phyloP scores from a whole-genome alignment of 2,329 filamentous ascomycete species.

The Pyrenochaeta sp. region DNA sequence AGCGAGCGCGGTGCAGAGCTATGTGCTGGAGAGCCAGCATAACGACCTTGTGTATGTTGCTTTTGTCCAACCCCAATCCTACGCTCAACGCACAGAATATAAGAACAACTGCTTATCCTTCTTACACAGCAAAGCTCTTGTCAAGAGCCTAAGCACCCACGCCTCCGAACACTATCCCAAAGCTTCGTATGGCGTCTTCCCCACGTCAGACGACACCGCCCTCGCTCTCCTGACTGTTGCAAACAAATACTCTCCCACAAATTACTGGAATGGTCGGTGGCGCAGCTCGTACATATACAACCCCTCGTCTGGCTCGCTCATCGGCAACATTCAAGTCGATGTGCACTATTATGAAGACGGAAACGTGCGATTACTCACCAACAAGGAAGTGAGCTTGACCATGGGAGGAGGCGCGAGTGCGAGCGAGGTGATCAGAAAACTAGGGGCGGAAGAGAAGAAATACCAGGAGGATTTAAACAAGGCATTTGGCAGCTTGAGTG shows the following conservation, averaged over 20 bases:
- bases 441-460: slow-evolving; percentile 82
- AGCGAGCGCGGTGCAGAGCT: slow-evolving; percentile 81
- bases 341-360: slow-evolving; percentile 99
- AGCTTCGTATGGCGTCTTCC: slow-evolving; percentile 82
- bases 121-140: slow-evolving; percentile 74
- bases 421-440: slow-evolving; percentile 76
- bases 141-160: slow-evolving; percentile 79
- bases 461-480: slow-evolving; percentile 97
- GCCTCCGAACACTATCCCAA: slow-evolving; percentile 88
- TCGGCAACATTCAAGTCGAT: slow-evolving; percentile 87
- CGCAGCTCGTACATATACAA: slow-evolving; percentile 85
- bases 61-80: slow-evolving; percentile 39
- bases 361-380: slow-evolving; percentile 92
- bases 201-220: slow-evolving; percentile 76
- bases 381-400: slow-evolving; percentile 73
- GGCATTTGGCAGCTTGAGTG: slow-evolving; percentile 86
- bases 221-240: slow-evolving; percentile 86
- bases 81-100: background rate
- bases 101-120: slow-evolving; percentile 3
- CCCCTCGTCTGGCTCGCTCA: slow-evolving; percentile 71
- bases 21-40: slow-evolving; percentile 79
- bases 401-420: slow-evolving; percentile 68
- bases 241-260: slow-evolving; percentile 97
- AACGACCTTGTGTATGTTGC: slow-evolving; percentile 77
- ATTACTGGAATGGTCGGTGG: slow-evolving; percentile 99